A percentile compares a stretch with the other conserved stretches of the same genome.
Evolutionary conservation across 345 rosid genomes (phyloP).

Genomic region (Melastoma malabathricum): DNA sequence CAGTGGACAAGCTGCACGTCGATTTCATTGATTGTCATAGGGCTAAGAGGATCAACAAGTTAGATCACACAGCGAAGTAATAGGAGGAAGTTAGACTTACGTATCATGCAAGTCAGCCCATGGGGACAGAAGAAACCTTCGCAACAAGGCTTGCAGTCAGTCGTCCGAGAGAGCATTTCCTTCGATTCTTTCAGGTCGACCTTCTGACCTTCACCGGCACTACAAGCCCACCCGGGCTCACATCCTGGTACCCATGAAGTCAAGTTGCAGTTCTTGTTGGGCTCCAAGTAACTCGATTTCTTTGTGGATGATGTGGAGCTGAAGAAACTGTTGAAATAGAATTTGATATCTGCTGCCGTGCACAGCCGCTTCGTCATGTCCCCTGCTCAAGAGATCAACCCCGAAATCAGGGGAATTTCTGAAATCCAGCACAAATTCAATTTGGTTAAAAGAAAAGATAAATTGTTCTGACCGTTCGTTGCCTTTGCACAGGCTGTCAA

Average conservation of each 20-base stretch:
- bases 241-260: slow-evolving; percentile 88
- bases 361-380: slow-evolving; percentile 61
- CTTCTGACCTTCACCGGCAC: slow-evolving; percentile 23
- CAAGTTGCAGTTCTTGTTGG: slow-evolving; percentile 86
- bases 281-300: slow-evolving; percentile 42
- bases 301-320: slow-evolving; percentile 10
- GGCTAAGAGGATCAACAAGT: not conserved
- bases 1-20: slow-evolving; percentile 75
- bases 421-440: too few relatives aligned
- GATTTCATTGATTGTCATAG: not conserved
- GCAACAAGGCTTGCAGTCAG: slow-evolving; percentile 51
- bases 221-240: slow-evolving; percentile 98
- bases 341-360: slow-evolving; percentile 77
- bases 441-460: too few relatives aligned
- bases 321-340: slow-evolving; percentile 55
- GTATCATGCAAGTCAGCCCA: slow-evolving; percentile 96
- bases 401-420: too few relatives aligned
- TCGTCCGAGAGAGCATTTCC: slow-evolving; percentile 42
- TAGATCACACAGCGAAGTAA: not conserved
- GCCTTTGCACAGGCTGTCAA: slow-evolving; percentile 39
- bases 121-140: slow-evolving; percentile 98
- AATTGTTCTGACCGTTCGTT: slow-evolving; percentile 37
- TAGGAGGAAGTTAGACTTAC: slow-evolving; percentile 37
- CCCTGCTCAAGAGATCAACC: slow-evolving; percentile 27
- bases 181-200: slow-evolving; percentile 43